Evolutionary conservation across 208 protist genomes (phyloP).

Genomic region (Acanthamoeba castellanii): DNA sequence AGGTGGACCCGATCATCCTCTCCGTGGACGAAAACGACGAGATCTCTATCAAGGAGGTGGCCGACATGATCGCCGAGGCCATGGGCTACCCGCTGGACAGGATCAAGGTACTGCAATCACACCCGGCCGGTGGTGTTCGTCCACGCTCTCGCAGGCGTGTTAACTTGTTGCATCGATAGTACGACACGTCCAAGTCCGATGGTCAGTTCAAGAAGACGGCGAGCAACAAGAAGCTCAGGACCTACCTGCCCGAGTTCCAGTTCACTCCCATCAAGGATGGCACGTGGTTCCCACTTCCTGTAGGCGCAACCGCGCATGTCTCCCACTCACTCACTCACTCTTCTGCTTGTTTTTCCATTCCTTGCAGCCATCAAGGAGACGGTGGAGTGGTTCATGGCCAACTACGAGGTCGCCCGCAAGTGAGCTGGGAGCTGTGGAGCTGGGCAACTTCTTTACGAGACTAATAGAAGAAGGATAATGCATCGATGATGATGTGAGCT

Average conservation of each 20-base stretch:
- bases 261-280: constrained; percentile 94
- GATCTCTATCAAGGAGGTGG: constrained; percentile 93
- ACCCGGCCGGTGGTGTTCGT: too few relatives aligned
- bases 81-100: constrained; percentile 91
- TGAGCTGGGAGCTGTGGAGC: not conserved
- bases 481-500: too few relatives aligned
- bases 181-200: constrained; percentile 94
- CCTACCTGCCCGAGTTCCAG: constrained; percentile 90
- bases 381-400: constrained; percentile 93
- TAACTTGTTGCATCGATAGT: constrained; percentile 73
- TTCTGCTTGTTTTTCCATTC: not conserved
- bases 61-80: constrained; percentile 89
- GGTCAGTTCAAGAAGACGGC: constrained; percentile 96
- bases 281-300: not conserved
- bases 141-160: too few relatives aligned
- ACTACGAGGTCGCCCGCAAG: constrained; percentile 91
- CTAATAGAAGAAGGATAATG: too few relatives aligned
- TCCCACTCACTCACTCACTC: not conserved
- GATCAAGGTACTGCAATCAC: constrained; percentile 82
- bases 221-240: constrained; percentile 92
- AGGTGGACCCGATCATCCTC: constrained; percentile 94
- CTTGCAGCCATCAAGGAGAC: constrained; percentile 87
- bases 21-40: constrained; percentile 93
- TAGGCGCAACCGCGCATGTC: too few relatives aligned
- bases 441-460: too few relatives aligned